Percentiles rank a stretch among this genome's conserved stretches.
Evolutionary conservation across 2,329 filamentous ascomycete species (phyloP).

Genomic region (Sporothrix luriei): DNA sequence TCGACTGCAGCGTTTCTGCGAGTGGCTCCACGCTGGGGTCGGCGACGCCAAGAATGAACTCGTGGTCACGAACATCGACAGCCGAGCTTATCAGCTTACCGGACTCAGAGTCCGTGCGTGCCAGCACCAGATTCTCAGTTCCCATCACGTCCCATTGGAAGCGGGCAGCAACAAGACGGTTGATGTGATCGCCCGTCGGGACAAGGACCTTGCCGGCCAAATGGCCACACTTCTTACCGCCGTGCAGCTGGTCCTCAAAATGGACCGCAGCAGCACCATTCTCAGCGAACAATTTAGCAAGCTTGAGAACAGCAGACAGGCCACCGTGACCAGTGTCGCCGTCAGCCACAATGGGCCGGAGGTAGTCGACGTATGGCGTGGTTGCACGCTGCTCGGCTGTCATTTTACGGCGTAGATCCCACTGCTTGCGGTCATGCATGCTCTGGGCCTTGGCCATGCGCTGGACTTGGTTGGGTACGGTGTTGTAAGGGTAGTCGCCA

Average conservation of each 20-base stretch:
- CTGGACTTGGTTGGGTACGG: conserved; percentile 96
- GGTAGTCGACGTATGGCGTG: conserved; percentile 85
- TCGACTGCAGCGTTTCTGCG: conserved; percentile 80
- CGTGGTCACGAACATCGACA: conserved; percentile 92
- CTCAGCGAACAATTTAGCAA: conserved; percentile 96
- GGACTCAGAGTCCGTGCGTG: conserved; percentile 92
- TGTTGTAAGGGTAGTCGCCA: conserved; percentile 98
- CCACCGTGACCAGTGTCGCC: conserved; percentile 96
- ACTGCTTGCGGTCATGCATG: conserved; percentile 95
- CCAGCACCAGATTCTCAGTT: conserved; percentile 89
- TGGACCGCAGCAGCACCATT: conserved; percentile 95
- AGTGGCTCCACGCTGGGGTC: conserved; percentile 45
- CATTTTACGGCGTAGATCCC: conserved; percentile 80
- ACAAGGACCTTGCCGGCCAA: conserved; percentile 95
- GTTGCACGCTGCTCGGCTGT: conserved; percentile 69
- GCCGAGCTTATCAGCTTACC: conserved; percentile 87
- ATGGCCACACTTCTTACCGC: conserved; percentile 98
- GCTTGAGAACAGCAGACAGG: conserved; percentile 87
- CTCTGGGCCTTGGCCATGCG: conserved; percentile 94
- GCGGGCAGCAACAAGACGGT: conserved; percentile 83
- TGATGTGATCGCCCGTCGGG: conserved; percentile 93
- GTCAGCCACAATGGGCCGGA: conserved; percentile 93
- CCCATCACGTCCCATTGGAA: conserved; percentile 99
- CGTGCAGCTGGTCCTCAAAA: conserved; percentile 96
- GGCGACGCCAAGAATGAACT: conserved; percentile 72